These are phyloP conservation scores for Calonectria honghensis DNA, from an alignment of 2,329 filamentous ascomycete genomes.

Conservation along the genomic window DNA sequence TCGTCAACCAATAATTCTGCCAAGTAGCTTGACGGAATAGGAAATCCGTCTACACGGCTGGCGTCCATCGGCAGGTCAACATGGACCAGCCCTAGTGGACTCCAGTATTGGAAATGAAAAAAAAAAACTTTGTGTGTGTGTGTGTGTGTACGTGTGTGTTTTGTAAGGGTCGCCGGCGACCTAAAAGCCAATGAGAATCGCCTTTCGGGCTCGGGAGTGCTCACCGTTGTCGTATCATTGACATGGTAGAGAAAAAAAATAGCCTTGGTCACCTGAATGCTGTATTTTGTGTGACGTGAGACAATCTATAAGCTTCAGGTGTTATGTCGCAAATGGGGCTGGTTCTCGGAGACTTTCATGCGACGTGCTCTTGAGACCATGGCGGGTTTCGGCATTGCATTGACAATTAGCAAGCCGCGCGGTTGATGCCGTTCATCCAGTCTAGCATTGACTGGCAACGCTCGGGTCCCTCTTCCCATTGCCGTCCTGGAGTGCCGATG, in stretches of 20 bases:
- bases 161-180: not conserved
- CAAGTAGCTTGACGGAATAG: constrained; percentile 45
- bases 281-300: constrained; percentile 45
- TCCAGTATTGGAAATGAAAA: constrained; percentile 43
- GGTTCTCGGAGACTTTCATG: constrained; percentile 4
- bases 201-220: constrained; percentile 45
- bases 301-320: constrained; percentile 12
- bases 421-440: constrained; percentile 20
- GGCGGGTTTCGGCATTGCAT: constrained; percentile 1
- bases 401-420: constrained; percentile 8
- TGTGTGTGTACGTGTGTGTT: not conserved
- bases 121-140: constrained; percentile 9
- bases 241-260: constrained; percentile 2
- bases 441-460: constrained; percentile 16
- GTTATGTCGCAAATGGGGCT: not conserved
- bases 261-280: constrained; percentile 28
- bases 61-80: constrained; percentile 47
- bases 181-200: constrained; percentile 41
- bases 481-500: constrained; percentile 35
- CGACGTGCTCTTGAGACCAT: not conserved
- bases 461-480: constrained; percentile 30
- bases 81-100: constrained; percentile 44
- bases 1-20: constrained; percentile 32
- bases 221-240: constrained; percentile 41
- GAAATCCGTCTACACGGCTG: constrained; percentile 53